A percentile compares a stretch with the other conserved stretches of the same genome.
Evolutionary conservation across 331 rosid genomes (phyloP).

Genomic region (Malus hybrid): DNA sequence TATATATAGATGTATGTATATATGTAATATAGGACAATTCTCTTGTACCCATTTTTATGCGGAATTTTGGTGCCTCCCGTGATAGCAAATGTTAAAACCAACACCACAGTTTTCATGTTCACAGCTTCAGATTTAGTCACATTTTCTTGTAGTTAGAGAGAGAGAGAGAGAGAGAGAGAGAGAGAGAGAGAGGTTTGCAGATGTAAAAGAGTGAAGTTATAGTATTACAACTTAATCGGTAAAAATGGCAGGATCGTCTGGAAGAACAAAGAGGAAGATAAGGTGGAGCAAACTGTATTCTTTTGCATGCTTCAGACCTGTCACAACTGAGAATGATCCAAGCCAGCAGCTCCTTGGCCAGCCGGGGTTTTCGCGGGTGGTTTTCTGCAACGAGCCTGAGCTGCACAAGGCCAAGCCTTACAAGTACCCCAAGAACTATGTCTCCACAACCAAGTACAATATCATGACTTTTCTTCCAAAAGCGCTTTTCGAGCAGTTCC

Average conservation of each 20-base stretch:
- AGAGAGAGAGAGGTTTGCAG: neutral
- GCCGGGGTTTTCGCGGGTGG: slow-evolving; percentile 25
- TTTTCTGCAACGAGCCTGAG: slow-evolving; percentile 28
- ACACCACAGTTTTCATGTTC: too few relatives aligned
- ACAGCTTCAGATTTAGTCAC: neutral
- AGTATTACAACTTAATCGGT: neutral
- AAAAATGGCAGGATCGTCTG: slow-evolving; percentile 10
- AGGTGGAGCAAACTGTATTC: slow-evolving; percentile 28
- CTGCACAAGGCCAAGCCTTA: slow-evolving; percentile 15
- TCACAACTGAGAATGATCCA: neutral
- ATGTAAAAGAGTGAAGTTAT: neutral
- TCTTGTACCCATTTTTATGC: neutral
- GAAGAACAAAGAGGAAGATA: slow-evolving; percentile 17
- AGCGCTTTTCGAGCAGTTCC: slow-evolving; percentile 33
- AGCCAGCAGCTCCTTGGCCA: slow-evolving; percentile 5
- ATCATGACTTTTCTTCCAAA: slow-evolving; percentile 25
- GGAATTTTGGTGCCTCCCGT: neutral
- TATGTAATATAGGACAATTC: neutral
- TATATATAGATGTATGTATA: too few relatives aligned
- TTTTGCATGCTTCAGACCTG: slow-evolving; percentile 18
- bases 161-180: neutral
- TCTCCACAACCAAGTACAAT: slow-evolving; percentile 34
- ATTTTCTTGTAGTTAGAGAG: neutral
- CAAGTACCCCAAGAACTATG: slow-evolving; percentile 25
- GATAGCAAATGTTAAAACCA: neutral